phyloP scores from a whole-genome alignment of 2,329 filamentous ascomycete species.

The Penicillium aurantiogriseum region DNA sequence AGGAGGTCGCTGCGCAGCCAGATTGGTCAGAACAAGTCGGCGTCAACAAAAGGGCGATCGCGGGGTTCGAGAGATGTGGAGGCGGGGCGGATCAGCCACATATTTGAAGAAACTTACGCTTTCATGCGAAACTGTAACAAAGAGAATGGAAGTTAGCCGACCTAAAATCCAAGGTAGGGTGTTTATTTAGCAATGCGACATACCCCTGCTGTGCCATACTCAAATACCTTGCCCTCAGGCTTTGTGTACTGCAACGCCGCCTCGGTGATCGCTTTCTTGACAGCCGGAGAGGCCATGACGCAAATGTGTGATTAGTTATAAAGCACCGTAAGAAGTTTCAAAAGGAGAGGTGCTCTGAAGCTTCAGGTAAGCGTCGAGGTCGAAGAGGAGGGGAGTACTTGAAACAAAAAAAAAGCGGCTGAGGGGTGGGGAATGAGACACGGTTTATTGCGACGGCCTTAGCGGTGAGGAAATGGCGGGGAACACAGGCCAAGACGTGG shows the following conservation, averaged over 20 bases:
- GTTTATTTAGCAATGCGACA: conserved; percentile 31
- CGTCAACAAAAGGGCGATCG: conserved; percentile 33
- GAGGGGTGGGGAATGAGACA: conserved; percentile 25
- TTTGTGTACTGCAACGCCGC: conserved; percentile 51
- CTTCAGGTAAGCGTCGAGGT: conserved; percentile 1
- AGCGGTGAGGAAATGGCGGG: conserved; percentile 26
- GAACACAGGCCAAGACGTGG: conserved; percentile 3
- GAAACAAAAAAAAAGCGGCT: conserved; percentile 22
- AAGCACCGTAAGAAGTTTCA: not conserved
- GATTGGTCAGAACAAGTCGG: conserved; percentile 31
- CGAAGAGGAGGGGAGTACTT: conserved; percentile 8
- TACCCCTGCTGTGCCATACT: conserved; percentile 63
- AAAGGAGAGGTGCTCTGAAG: not conserved
- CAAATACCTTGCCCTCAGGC: conserved; percentile 52
- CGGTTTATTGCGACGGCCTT: conserved; percentile 26
- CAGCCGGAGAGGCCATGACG: conserved; percentile 44
- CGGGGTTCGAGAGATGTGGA: conserved; percentile 29
- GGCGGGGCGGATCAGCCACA: conserved; percentile 28
- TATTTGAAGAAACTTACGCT: conserved; percentile 52
- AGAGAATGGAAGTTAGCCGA: conserved; percentile 19
- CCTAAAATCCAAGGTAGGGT: not conserved
- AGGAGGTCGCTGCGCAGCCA: conserved; percentile 64
- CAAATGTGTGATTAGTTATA: conserved; percentile 2
- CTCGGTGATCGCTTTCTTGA: conserved; percentile 47
- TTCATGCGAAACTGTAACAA: conserved; percentile 63